phyloP scores from a whole-genome alignment of 805 yeast species.

The Ogataea degrootiae region DNA sequence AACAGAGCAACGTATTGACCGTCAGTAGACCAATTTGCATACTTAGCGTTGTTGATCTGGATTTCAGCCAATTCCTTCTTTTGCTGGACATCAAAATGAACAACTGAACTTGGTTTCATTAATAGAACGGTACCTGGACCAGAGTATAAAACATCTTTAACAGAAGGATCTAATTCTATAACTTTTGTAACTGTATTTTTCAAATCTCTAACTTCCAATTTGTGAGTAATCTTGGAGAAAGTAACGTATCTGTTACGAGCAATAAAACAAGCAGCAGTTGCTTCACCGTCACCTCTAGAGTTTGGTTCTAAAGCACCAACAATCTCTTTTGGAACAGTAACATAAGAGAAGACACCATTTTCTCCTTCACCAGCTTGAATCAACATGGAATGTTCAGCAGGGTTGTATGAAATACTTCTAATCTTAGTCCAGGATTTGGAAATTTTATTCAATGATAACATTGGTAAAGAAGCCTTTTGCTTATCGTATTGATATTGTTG shows the following conservation, averaged over 20 bases:
- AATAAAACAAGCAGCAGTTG: constrained; percentile 82
- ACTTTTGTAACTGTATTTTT: constrained; percentile 78
- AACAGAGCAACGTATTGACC: constrained; percentile 83
- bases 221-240: constrained; percentile 56
- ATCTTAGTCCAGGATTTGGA: constrained; percentile 86
- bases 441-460: constrained; percentile 76
- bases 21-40: constrained; percentile 83
- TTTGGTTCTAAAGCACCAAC: constrained; percentile 93
- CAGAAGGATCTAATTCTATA: constrained; percentile 60
- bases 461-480: constrained; percentile 66
- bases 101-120: constrained; percentile 66
- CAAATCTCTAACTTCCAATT: constrained; percentile 80
- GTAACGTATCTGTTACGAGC: constrained; percentile 93
- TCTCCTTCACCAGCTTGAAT: constrained; percentile 75
- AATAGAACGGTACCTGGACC: constrained; percentile 82
- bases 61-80: constrained; percentile 69
- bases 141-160: constrained; percentile 69
- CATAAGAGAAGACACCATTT: constrained; percentile 64
- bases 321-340: constrained; percentile 76
- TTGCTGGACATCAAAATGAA: constrained; percentile 90
- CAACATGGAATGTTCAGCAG: constrained; percentile 82
- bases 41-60: constrained; percentile 74
- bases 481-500: constrained; percentile 69
- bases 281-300: constrained; percentile 74
- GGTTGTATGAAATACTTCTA: constrained; percentile 83